Conservation (phyloP, 495 filamentous ascomycete species). For the Aspergillus baeticus region DNA sequence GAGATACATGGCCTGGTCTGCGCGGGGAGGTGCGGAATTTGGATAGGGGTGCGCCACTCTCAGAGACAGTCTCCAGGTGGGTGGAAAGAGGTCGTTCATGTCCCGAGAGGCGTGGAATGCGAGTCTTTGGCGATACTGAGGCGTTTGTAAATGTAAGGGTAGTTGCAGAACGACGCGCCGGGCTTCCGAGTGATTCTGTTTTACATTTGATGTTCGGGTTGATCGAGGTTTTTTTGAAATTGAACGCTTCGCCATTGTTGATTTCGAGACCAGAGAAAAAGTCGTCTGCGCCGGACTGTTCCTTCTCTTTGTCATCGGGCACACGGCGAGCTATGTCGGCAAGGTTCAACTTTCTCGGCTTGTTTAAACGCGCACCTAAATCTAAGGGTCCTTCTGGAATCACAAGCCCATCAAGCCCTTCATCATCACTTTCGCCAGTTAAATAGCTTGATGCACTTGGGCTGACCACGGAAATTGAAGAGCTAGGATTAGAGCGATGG, state of each 20-base stretch:
- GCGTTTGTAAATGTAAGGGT: slow-evolving; percentile 87
- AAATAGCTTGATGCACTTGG: slow-evolving; percentile 88
- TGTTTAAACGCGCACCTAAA: slow-evolving; percentile 72
- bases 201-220: slow-evolving; percentile 94
- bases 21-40: slow-evolving; percentile 60
- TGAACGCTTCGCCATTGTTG: slow-evolving; percentile 77
- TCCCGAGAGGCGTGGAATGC: slow-evolving; percentile 62
- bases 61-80: slow-evolving; percentile 83
- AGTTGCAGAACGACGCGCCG: slow-evolving; percentile 70
- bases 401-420: slow-evolving; percentile 79
- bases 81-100: slow-evolving; percentile 69
- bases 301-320: slow-evolving; percentile 29
- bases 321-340: slow-evolving; percentile 34
- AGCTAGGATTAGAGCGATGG: slow-evolving; percentile 73
- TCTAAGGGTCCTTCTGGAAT: slow-evolving; percentile 81
- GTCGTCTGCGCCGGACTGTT: slow-evolving; percentile 63
- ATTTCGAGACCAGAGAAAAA: slow-evolving; percentile 87
- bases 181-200: slow-evolving; percentile 61
- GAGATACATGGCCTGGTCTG: slow-evolving; percentile 61
- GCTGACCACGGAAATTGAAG: slow-evolving; percentile 82
- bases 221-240: slow-evolving; percentile 74
- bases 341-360: slow-evolving; percentile 56
- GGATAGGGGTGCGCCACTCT: slow-evolving; percentile 73
- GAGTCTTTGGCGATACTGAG: slow-evolving; percentile 47
- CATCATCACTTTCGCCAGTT: slow-evolving; percentile 92